Percentiles rank a stretch among this genome's conserved stretches.
Conservation (phyloP, 139 green algal genomes). For the Zygnema cylindricum region DNA sequence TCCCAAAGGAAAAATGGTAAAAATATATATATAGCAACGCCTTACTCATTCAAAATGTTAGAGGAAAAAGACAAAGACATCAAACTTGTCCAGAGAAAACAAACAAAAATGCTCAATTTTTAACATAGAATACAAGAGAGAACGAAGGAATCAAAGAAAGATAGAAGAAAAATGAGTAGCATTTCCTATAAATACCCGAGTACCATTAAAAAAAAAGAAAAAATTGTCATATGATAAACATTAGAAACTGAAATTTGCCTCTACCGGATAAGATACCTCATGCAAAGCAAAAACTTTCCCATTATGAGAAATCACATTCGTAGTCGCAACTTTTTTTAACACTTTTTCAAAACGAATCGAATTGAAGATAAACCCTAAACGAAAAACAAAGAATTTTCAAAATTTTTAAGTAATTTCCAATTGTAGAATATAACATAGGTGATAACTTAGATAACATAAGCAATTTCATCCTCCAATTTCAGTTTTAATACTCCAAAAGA, state of each 20-base stretch:
- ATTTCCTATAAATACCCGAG: too few relatives aligned
- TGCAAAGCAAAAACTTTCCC: constrained; percentile 77
- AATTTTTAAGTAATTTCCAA: not conserved
- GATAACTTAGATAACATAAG: too few relatives aligned
- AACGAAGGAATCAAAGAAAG: not conserved
- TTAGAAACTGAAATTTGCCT: too few relatives aligned
- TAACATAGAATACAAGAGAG: constrained; percentile 16
- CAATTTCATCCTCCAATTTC: too few relatives aligned
- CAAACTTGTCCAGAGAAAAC: not conserved
- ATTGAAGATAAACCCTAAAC: not conserved
- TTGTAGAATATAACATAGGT: not conserved
- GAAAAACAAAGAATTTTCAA: constrained; percentile 19
- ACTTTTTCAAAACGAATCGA: not conserved
- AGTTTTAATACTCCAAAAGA: too few relatives aligned
- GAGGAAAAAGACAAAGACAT: not conserved
- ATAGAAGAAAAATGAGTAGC: not conserved
- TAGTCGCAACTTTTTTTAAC: constrained; percentile 71
- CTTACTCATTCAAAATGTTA: not conserved
- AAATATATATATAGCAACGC: too few relatives aligned
- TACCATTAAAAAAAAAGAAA: too few relatives aligned
- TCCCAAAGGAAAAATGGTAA: constrained; percentile 17
- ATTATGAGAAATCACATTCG: constrained; percentile 73
- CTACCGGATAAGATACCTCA: constrained; percentile 77
- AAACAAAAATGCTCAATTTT: not conserved
- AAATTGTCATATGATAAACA: too few relatives aligned